These are phyloP conservation scores for Chrysopogon serrulatus DNA, from an alignment of 176 grass and related monocot species.

Conservation along the genomic window DNA sequence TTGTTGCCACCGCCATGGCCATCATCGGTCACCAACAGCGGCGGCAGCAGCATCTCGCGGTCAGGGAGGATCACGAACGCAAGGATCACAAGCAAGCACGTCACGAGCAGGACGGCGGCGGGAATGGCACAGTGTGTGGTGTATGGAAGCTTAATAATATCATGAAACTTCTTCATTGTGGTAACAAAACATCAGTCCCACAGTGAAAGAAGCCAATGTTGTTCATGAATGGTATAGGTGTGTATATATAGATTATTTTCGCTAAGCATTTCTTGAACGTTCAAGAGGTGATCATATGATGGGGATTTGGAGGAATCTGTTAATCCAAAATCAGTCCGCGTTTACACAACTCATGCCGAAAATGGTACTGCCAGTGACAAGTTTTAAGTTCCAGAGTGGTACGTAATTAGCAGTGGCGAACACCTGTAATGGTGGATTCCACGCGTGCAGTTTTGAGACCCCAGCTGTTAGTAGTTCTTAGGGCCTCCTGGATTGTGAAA, in stretches of 20 bases:
- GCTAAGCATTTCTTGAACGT: not conserved
- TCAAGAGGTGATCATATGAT: not conserved
- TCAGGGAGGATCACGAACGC: not conserved
- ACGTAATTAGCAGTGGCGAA: not conserved
- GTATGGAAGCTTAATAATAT: not conserved
- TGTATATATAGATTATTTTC: not conserved
- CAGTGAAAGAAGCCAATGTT: not conserved
- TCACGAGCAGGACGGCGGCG: not conserved
- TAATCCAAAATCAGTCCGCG: not conserved
- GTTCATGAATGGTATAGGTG: not conserved
- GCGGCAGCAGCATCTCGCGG: not conserved
- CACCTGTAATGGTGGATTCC: conserved; percentile 32
- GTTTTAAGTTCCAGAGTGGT: not conserved
- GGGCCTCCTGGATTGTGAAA: not conserved
- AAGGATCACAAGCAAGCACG: conserved; percentile 12
- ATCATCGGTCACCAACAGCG: not conserved
- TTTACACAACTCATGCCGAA: not conserved
- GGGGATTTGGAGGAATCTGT: not conserved
- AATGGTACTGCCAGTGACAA: not conserved
- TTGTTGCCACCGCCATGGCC: not conserved
- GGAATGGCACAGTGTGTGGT: not conserved
- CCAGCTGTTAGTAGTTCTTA: not conserved
- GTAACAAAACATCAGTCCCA: not conserved
- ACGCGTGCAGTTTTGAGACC: not conserved
- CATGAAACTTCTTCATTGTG: conserved; percentile 21